A percentile compares a stretch with the other conserved stretches of the same genome.
These are phyloP conservation scores for Fusarium oligoseptatum DNA, from an alignment of 2,329 filamentous ascomycete species.

Conservation along the genomic window DNA sequence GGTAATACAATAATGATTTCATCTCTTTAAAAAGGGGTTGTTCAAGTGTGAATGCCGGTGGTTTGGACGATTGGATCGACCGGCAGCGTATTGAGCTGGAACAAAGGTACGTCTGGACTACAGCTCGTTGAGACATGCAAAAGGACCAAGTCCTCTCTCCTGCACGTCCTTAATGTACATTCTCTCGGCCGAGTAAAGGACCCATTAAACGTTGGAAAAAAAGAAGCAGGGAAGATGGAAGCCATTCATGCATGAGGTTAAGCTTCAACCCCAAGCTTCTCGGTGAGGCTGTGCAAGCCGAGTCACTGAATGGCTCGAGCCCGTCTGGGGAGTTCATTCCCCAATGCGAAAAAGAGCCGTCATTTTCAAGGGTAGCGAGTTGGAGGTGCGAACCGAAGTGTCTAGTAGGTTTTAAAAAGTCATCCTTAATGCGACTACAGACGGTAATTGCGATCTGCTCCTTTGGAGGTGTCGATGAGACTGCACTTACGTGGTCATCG, in stretches of 20 bases:
- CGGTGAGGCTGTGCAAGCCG: neutral
- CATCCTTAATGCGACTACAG: neutral
- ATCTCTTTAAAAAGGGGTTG: neutral
- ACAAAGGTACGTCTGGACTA: neutral
- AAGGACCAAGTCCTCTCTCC: neutral
- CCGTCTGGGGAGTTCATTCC: neutral
- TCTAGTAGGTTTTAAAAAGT: neutral
- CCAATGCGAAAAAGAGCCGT: neutral
- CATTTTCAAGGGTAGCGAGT: neutral
- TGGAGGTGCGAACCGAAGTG: neutral
- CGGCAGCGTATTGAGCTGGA: neutral
- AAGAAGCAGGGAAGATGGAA: neutral
- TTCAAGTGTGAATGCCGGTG: neutral
- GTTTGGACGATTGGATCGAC: neutral
- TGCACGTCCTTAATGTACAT: neutral
- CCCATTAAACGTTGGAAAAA: neutral
- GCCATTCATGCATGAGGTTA: neutral
- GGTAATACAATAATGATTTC: constrained; percentile 6
- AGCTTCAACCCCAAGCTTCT: neutral
- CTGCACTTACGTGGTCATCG: neutral
- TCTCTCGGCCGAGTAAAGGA: neutral
- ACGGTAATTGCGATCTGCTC: neutral
- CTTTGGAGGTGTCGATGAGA: neutral
- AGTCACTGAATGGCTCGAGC: neutral
- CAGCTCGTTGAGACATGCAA: neutral